Evolutionary conservation across 2,329 filamentous ascomycete species (phyloP).

Genomic region (Stylonectria norvegica): DNA sequence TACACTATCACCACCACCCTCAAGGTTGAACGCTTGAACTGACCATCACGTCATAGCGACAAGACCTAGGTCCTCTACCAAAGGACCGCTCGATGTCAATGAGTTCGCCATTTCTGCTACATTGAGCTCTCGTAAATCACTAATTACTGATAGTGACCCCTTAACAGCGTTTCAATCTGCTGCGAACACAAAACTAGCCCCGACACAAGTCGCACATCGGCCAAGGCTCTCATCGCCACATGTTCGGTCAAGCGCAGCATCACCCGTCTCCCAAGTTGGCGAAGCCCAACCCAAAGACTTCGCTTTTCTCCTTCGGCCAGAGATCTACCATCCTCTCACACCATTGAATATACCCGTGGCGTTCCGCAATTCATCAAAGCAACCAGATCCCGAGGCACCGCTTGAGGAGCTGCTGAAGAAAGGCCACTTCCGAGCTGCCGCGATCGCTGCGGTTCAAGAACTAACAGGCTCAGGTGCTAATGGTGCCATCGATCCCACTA

Average conservation of each 20-base stretch:
- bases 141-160: conserved; percentile 23
- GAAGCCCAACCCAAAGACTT: conserved; percentile 60
- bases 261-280: conserved; percentile 30
- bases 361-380: conserved; percentile 66
- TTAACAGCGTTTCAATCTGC: conserved; percentile 28
- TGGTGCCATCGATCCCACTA: conserved; percentile 47
- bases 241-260: conserved; percentile 22
- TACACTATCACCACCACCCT: neutral
- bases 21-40: neutral
- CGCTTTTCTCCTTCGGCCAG: conserved; percentile 72
- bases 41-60: conserved; percentile 36
- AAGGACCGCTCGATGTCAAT: conserved; percentile 71
- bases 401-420: conserved; percentile 64
- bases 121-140: neutral
- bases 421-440: conserved; percentile 79
- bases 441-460: conserved; percentile 61
- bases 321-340: conserved; percentile 79
- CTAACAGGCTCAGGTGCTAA: conserved; percentile 50
- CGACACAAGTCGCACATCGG: conserved; percentile 11
- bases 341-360: conserved; percentile 57
- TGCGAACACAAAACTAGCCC: conserved; percentile 18
- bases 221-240: conserved; percentile 25
- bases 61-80: conserved; percentile 66
- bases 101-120: conserved; percentile 54
- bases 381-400: conserved; percentile 60